Evolutionary conservation across 148 eudicot species (phyloP).

Genomic region (Fagopyrum tataricum): DNA sequence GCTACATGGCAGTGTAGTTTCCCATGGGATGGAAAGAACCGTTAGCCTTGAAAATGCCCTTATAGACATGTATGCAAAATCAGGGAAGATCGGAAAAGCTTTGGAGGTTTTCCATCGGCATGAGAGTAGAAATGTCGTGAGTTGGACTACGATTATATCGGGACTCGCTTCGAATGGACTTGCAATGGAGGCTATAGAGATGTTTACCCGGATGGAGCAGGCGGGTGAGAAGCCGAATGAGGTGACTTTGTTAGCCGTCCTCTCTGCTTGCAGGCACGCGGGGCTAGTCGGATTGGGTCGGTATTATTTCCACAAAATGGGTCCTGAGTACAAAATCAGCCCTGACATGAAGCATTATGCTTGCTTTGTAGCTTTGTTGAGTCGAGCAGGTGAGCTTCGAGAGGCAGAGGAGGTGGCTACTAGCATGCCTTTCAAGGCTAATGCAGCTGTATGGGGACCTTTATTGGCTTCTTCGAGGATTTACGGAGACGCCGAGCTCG

Average conservation of each 20-base stretch:
- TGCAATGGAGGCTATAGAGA: slow-evolving; percentile 46
- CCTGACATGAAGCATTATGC: slow-evolving; percentile 59
- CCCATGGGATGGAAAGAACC: slow-evolving; percentile 16
- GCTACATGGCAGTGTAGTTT: slow-evolving; percentile 29
- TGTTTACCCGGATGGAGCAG: slow-evolving; percentile 43
- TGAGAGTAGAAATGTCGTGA: slow-evolving; percentile 31
- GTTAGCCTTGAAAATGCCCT: slow-evolving; percentile 40
- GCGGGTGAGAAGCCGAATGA: slow-evolving; percentile 37
- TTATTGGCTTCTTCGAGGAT: slow-evolving; percentile 45
- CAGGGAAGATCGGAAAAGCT: slow-evolving; percentile 42
- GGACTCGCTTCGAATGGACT: slow-evolving; percentile 54
- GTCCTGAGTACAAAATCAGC: slow-evolving; percentile 28
- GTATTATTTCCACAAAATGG: slow-evolving; percentile 33
- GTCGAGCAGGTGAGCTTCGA: slow-evolving; percentile 41
- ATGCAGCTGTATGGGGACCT: slow-evolving; percentile 60
- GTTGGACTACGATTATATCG: slow-evolving; percentile 54
- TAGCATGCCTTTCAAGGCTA: slow-evolving; percentile 47
- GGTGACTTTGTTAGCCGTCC: slow-evolving; percentile 37
- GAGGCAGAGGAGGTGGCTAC: slow-evolving; percentile 35
- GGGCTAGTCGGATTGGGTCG: slow-evolving; percentile 47
- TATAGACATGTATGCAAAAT: slow-evolving; percentile 59
- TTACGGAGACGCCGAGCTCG: slow-evolving; percentile 36
- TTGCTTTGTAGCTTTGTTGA: slow-evolving; percentile 53
- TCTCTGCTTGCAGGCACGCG: slow-evolving; percentile 56
- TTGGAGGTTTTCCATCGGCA: slow-evolving; percentile 30